A percentile compares a stretch with the other conserved stretches of the same genome.
Evolutionary conservation across 148 eudicot species (phyloP).

Genomic region (Silene latifolia): DNA sequence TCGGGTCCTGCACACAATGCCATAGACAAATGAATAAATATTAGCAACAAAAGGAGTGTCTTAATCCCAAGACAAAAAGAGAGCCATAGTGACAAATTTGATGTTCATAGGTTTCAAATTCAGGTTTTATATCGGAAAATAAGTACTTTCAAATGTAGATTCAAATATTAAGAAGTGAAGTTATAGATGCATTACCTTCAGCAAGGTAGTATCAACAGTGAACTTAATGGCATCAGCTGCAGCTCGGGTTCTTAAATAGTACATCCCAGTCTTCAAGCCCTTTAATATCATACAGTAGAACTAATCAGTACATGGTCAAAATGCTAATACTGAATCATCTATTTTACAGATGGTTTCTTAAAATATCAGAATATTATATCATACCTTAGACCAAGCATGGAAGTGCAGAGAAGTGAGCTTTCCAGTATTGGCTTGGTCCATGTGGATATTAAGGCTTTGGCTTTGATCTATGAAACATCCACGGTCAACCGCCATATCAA

Average conservation of each 20-base stretch:
- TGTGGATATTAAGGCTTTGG: slow-evolving; percentile 76
- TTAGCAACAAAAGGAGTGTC: background rate
- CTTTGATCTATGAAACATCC: slow-evolving; percentile 81
- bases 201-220: slow-evolving; percentile 79
- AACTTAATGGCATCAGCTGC: slow-evolving; percentile 99
- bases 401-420: slow-evolving; percentile 78
- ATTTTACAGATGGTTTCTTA: background rate
- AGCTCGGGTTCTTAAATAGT: slow-evolving; percentile 83
- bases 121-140: no score
- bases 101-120: no score
- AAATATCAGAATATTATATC: background rate
- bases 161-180: background rate
- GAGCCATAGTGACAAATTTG: no score
- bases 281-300: slow-evolving; percentile 14
- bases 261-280: slow-evolving; percentile 99
- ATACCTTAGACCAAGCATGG: slow-evolving; percentile 67
- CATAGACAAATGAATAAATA: background rate
- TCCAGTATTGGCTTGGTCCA: slow-evolving; percentile 74
- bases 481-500: slow-evolving; percentile 79
- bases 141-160: no score
- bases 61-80: background rate
- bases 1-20: slow-evolving; percentile 46
- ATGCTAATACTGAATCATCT: background rate
- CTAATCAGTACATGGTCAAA: background rate
- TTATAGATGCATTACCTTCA: slow-evolving; percentile 39